Evolutionary conservation across 371 early-diverging fungal species (phyloP), one percentile per base, ranked within the genome.

Genomic region (Mortierella sp.): DNA sequence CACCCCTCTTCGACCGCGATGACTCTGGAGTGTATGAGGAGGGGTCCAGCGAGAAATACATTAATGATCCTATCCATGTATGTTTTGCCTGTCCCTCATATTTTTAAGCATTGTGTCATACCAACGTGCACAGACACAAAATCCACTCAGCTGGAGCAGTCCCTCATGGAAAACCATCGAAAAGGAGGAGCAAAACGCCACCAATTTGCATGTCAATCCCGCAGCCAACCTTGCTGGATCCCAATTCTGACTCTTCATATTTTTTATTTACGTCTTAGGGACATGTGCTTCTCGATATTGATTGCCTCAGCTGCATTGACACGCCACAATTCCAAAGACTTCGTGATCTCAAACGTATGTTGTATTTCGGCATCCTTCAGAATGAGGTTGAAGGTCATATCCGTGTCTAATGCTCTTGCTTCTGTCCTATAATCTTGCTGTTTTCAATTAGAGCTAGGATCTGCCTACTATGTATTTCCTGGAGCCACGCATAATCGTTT

Each of bases 241-340:
- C 24, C n/a, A 26, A 47, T 45, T 61, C 59, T 43, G 39, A n/a
- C 35, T 22, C 32, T 40, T 30, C 14, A 6, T 14, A 22, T 69
- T 52, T 5, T 54, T 45, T 58, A 8, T 30, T 52, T 32, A 63
- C 14, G 11, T 60, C 86, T 37, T 88, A 95, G 89, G 97, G 97
- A 5, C 94, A 95, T 83, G 94, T 98, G 51, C 72, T 85, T 12
- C 83, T 98, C 37, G 93, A 93, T 66, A 84, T 85, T 26, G 84
- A 89, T 51, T 89, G 88, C 54, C 86, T 96, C 52, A 86, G 91
- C 18, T 86, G 95, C 64, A 94, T 98, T 30, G 99, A 98, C 77
- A 98, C 99, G 10, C 91, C 92, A 10, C 96, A 97, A 83, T 98
- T 98, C 75, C 98, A 98, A 84, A 87, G 97, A 28, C 86, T 95